Conservation (phyloP, 139 green algal species). For the Chlorella sp. region DNA sequence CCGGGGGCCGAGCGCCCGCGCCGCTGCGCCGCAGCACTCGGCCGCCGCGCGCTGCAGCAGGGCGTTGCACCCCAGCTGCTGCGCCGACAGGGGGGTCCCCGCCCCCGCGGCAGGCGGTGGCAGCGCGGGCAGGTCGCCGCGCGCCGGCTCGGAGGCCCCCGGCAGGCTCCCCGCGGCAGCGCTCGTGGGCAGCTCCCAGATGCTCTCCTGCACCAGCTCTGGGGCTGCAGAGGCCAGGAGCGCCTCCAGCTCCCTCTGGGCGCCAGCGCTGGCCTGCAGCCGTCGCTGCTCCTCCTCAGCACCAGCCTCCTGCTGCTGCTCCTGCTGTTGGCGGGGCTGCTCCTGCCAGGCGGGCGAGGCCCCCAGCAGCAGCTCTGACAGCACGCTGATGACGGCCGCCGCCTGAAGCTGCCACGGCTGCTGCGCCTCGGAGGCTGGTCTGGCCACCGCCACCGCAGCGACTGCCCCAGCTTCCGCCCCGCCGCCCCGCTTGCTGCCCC, state of each 20-base stretch:
- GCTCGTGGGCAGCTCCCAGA: conserved; percentile 52
- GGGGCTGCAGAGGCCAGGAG: conserved; percentile 18
- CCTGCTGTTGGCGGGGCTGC: neutral
- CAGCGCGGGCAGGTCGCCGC: neutral
- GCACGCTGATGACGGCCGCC: conserved; percentile 44
- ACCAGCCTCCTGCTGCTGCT: conserved; percentile 13
- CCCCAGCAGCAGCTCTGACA: conserved; percentile 65
- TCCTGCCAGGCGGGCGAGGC: conserved; percentile 55
- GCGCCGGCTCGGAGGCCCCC: neutral
- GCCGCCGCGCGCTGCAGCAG: conserved; percentile 57
- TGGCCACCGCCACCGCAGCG: neutral
- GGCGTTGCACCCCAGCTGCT: conserved; percentile 66
- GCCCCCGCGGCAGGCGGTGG: neutral
- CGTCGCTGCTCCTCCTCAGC: too few species aligned
- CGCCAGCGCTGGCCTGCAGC: too few species aligned
- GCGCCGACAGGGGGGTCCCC: neutral
- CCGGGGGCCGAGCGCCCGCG: conserved; percentile 41
- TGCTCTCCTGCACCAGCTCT: conserved; percentile 16
- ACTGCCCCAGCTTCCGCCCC: neutral
- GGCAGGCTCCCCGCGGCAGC: neutral
- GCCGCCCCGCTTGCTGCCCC: neutral
- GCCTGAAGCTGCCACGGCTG: conserved; percentile 46
- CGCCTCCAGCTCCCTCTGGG: conserved; percentile 33
- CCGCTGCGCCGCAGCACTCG: conserved; percentile 56
- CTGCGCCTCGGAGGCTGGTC: neutral